Evolutionary conservation across 1,284 basidiomycete genomes (phyloP).

Genomic region (Ustilago nuda): DNA sequence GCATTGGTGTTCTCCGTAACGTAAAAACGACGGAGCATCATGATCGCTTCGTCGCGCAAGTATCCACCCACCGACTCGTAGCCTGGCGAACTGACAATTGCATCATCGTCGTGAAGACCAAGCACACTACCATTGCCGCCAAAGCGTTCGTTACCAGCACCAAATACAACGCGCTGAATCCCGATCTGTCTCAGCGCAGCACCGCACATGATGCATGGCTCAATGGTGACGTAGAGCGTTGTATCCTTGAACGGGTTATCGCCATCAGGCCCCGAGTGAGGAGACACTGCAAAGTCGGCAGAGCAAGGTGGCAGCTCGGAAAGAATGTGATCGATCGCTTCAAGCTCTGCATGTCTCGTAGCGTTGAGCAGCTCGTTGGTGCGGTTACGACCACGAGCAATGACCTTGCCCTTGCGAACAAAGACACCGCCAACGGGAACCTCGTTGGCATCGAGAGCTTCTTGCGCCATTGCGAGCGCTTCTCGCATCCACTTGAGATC

Average conservation of each 20-base stretch:
- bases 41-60: slow-evolving; percentile 90
- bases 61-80: slow-evolving; percentile 86
- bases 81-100: slow-evolving; percentile 72
- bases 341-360: slow-evolving; percentile 95
- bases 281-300: slow-evolving; percentile 53
- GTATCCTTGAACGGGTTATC: slow-evolving; percentile 77
- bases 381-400: slow-evolving; percentile 88
- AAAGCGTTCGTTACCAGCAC: slow-evolving; percentile 95
- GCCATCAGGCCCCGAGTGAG: slow-evolving; percentile 46
- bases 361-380: slow-evolving; percentile 85
- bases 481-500: slow-evolving; percentile 67
- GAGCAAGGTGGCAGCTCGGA: slow-evolving; percentile 69
- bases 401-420: slow-evolving; percentile 79
- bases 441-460: slow-evolving; percentile 85
- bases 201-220: slow-evolving; percentile 99
- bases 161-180: slow-evolving; percentile 89
- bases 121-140: slow-evolving; percentile 97
- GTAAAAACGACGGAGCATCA: slow-evolving; percentile 93
- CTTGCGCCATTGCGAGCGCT: slow-evolving; percentile 70
- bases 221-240: slow-evolving; percentile 96
- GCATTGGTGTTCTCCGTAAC: slow-evolving; percentile 89
- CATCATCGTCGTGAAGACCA: slow-evolving; percentile 76
- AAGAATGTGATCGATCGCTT: slow-evolving; percentile 92
- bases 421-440: slow-evolving; percentile 98
- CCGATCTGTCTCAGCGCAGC: slow-evolving; percentile 93